These are phyloP conservation scores for Nyssa sinensis DNA, from an alignment of 148 eudicot genomes.

Conservation along the genomic window DNA sequence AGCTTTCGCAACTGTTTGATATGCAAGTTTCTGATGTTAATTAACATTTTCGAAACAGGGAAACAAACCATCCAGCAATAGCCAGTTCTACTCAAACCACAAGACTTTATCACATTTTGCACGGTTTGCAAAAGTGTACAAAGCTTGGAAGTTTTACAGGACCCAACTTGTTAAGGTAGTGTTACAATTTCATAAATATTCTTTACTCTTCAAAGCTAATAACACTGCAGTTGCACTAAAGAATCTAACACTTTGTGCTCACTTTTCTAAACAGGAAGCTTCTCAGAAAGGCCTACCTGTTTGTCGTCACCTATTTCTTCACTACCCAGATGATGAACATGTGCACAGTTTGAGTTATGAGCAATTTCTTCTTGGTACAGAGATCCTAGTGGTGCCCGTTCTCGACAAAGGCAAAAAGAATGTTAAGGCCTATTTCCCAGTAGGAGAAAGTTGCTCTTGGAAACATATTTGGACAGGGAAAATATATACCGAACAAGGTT, in stretches of 20 bases:
- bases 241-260: not conserved
- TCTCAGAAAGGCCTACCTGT: slow-evolving; percentile 81
- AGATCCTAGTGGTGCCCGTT: slow-evolving; percentile 87
- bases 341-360: slow-evolving; percentile 74
- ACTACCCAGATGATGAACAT: slow-evolving; percentile 81
- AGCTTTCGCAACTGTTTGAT: too few relatives aligned
- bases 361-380: slow-evolving; percentile 89
- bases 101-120: slow-evolving; percentile 82
- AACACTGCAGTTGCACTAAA: not conserved
- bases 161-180: slow-evolving; percentile 83
- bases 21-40: slow-evolving; percentile 8
- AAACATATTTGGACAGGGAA: slow-evolving; percentile 89
- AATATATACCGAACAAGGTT: slow-evolving; percentile 50
- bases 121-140: slow-evolving; percentile 80
- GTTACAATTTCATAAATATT: not conserved
- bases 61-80: slow-evolving; percentile 81
- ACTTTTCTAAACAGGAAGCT: slow-evolving; percentile 62
- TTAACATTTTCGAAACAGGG: slow-evolving; percentile 52
- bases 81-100: slow-evolving; percentile 88
- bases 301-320: slow-evolving; percentile 90
- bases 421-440: slow-evolving; percentile 82
- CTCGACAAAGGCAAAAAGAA: slow-evolving; percentile 69
- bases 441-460: slow-evolving; percentile 69
- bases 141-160: slow-evolving; percentile 97
- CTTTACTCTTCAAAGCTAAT: not conserved